These are phyloP conservation scores for Citrus mangshanensis DNA, from an alignment of 345 rosid genomes.

Conservation along the genomic window DNA sequence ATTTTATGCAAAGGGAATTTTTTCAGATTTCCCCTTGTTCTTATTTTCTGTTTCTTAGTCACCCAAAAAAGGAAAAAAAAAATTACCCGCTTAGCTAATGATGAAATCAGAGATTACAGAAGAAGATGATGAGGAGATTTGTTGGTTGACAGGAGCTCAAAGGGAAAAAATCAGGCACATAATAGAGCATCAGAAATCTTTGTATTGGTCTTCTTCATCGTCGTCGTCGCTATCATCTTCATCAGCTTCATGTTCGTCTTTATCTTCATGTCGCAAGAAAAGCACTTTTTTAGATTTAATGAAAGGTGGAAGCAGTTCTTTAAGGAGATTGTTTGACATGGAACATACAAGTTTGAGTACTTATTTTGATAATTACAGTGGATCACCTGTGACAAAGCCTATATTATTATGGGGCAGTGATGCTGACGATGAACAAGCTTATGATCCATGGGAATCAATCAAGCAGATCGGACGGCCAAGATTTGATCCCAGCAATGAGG, in stretches of 20 bases:
- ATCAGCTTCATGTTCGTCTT: constrained; percentile 23
- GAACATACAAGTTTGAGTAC: constrained; percentile 47
- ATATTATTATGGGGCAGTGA: constrained; percentile 50
- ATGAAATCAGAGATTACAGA: constrained; percentile 40
- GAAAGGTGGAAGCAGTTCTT: constrained; percentile 44
- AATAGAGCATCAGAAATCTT: constrained; percentile 42
- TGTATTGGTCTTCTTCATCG: constrained; percentile 39
- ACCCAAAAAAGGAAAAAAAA: not conserved
- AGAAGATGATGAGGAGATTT: constrained; percentile 26
- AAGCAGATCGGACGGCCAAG: constrained; percentile 12
- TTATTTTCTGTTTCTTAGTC: not conserved
- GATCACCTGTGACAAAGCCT: constrained; percentile 37
- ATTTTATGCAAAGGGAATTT: not conserved
- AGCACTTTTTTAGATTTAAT: constrained; percentile 37
- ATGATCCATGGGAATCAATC: constrained; percentile 43
- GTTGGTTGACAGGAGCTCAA: constrained; percentile 20
- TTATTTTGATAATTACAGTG: constrained; percentile 44
- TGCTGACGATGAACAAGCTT: constrained; percentile 15
- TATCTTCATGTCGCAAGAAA: constrained; percentile 21
- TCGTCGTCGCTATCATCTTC: constrained; percentile 21
- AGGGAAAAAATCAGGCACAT: constrained; percentile 41
- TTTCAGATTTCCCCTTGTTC: not conserved
- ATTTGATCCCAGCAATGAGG: not conserved
- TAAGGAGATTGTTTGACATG: constrained; percentile 50
- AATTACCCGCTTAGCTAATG: not conserved